These are phyloP conservation scores for Lyophyllum atratum DNA, from an alignment of 768 basidiomycete species.

Conservation along the genomic window DNA sequence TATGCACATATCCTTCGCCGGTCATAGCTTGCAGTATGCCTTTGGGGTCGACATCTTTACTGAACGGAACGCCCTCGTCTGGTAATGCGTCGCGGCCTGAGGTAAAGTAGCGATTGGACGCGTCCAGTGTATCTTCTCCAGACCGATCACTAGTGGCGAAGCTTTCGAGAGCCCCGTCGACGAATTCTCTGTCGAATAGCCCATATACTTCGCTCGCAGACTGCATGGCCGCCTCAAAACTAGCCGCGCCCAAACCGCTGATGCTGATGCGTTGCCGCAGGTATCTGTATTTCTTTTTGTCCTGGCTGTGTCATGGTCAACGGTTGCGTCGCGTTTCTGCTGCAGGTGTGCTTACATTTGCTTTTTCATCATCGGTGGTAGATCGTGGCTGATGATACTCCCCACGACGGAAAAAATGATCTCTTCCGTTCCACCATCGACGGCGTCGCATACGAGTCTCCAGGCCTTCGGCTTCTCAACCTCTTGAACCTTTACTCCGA, in stretches of 20 bases:
- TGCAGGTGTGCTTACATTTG: not conserved
- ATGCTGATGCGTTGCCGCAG: not conserved
- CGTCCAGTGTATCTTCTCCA: not conserved
- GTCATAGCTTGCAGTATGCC: constrained; percentile 7
- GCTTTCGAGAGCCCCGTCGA: not conserved
- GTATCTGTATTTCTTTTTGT: not conserved
- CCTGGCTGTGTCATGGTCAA: not conserved
- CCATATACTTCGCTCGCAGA: not conserved
- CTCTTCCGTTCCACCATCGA: not conserved
- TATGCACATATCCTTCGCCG: constrained; percentile 3
- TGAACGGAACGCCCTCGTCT: constrained; percentile 4
- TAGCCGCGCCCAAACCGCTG: not conserved
- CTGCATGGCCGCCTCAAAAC: not conserved
- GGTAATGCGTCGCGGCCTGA: not conserved
- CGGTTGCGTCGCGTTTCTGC: not conserved
- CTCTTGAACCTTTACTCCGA: not conserved
- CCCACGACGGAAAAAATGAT: not conserved
- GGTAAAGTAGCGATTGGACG: constrained; percentile 15
- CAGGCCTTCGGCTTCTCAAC: not conserved
- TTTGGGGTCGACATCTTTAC: constrained; percentile 6
- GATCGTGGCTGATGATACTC: not conserved
- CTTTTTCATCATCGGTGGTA: not conserved
- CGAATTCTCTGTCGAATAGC: not conserved
- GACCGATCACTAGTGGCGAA: not conserved
- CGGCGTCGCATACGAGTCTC: not conserved